These are phyloP conservation scores for Podaxis pistillaris DNA, from an alignment of 768 basidiomycete genomes.

Conservation along the genomic window DNA sequence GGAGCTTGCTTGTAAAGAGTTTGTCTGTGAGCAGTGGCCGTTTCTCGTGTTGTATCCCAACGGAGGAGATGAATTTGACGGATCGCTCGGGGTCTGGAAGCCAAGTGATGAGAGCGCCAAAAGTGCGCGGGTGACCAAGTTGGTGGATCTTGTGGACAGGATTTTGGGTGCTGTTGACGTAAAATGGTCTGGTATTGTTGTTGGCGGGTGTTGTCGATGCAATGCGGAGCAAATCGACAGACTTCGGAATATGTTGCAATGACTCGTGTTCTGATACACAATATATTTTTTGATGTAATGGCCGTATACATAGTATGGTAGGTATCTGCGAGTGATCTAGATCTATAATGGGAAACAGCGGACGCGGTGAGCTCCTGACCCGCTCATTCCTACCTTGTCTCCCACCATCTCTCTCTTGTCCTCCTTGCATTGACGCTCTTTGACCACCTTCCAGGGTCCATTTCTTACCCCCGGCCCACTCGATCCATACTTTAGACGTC, in stretches of 20 bases:
- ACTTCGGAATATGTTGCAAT: conserved; percentile 6
- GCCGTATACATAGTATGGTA: background rate
- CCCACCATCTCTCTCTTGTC: background rate
- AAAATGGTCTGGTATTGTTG: conserved; percentile 46
- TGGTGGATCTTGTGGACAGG: conserved; percentile 25
- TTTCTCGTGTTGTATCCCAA: conserved; percentile 76
- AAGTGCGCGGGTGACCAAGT: conserved; percentile 35
- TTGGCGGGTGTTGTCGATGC: conserved; percentile 72
- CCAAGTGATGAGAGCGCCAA: conserved; percentile 13
- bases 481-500: conserved; percentile 22
- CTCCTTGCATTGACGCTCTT: background rate
- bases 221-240: conserved; percentile 48
- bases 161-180: conserved; percentile 24
- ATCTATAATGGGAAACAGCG: conserved; percentile 12
- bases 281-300: background rate
- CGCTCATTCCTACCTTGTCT: background rate
- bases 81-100: conserved; percentile 43
- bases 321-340: background rate
- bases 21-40: conserved; percentile 27
- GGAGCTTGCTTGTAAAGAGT: conserved; percentile 19
- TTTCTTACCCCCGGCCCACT: background rate
- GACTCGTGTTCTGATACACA: conserved; percentile 4
- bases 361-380: background rate
- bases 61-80: conserved; percentile 57
- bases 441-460: background rate